Evolutionary conservation across 2,329 filamentous ascomycete species (phyloP).

Genomic region (Torrubiella hemipterigena): DNA sequence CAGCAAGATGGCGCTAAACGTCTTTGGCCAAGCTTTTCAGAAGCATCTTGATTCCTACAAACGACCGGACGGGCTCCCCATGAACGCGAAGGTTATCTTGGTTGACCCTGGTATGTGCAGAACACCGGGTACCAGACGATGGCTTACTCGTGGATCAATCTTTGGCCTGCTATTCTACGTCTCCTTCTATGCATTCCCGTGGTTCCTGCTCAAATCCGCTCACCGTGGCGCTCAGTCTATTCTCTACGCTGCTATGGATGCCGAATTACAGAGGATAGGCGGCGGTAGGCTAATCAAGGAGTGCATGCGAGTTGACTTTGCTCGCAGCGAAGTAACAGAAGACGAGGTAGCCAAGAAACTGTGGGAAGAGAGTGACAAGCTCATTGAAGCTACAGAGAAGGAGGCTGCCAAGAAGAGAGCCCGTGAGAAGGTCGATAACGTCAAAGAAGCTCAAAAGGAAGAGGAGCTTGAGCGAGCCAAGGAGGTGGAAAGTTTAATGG

Average conservation of each 20-base stretch:
- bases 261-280: constrained; percentile 41
- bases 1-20: constrained; percentile 70
- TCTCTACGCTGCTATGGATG: constrained; percentile 76
- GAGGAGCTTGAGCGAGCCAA: constrained; percentile 18
- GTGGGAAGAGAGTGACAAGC: constrained; percentile 79
- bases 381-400: constrained; percentile 74
- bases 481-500: constrained; percentile 25
- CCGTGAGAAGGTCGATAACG: constrained; percentile 16
- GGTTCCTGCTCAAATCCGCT: constrained; percentile 79
- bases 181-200: constrained; percentile 66
- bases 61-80: constrained; percentile 70
- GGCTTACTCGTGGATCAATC: constrained; percentile 75
- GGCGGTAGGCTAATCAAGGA: constrained; percentile 78
- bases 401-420: constrained; percentile 47
- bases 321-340: constrained; percentile 63
- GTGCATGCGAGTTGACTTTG: constrained; percentile 63
- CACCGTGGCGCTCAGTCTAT: constrained; percentile 78
- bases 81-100: constrained; percentile 72
- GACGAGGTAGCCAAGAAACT: constrained; percentile 71
- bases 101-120: constrained; percentile 78
- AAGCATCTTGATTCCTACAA: constrained; percentile 80
- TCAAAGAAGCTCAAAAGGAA: constrained; percentile 21
- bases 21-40: constrained; percentile 83
- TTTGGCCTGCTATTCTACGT: constrained; percentile 71
- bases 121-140: constrained; percentile 78